Evolutionary conservation across 441 rosid genomes (phyloP), one percentile per base, ranked within the genome.

Genomic region (Metrosideros polymorpha): DNA sequence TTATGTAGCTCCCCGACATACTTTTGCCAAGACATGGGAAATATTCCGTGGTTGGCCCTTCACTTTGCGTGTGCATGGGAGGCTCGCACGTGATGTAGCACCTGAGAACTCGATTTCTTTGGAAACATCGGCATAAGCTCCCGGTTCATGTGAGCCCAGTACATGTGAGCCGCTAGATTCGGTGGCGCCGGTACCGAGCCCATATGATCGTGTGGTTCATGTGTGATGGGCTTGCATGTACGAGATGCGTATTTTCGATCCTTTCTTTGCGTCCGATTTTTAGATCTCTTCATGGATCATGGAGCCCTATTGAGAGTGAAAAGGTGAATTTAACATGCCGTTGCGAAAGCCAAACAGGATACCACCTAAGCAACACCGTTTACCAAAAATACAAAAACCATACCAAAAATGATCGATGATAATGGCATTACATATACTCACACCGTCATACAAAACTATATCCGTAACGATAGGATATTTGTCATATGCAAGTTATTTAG

Each of bases 361-460:
- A 27, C 52, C 52, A 50, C 3, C 50, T 49, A 49, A 49, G 50
- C 50, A 12, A 9, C 9, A 63, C 76, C 12, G 22, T 7, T 19
- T 18, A 63, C 13, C 27, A 22, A 63, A 32, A 9, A 6, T 2
- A 66, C 47, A 3, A 54, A 54, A 42, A 9, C 12, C 47, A 42
- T 10, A 19, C 47, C 9, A 71, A n/a, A 35, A n/a, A 35, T 0
- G 8, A 27, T 10, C 27, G 0, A 6, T 17, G 27, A 71, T 39
- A 71, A 71, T 39, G 15, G 47, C 47, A 39, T 35, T 35, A 66
- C 43, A 35, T 66, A 66, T 66, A 18, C n/a, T 35, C 14, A 59
- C 35, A 14, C 3, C 10, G 0, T 3, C 1, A 0, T 59, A 7
- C 39, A 59, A 59, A 59, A 29, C 0, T 29, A 0, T 15, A 59